Evolutionary conservation across 495 filamentous ascomycete species (phyloP), one percentile per base, ranked within the genome.

Genomic region (Viridothelium virens): DNA sequence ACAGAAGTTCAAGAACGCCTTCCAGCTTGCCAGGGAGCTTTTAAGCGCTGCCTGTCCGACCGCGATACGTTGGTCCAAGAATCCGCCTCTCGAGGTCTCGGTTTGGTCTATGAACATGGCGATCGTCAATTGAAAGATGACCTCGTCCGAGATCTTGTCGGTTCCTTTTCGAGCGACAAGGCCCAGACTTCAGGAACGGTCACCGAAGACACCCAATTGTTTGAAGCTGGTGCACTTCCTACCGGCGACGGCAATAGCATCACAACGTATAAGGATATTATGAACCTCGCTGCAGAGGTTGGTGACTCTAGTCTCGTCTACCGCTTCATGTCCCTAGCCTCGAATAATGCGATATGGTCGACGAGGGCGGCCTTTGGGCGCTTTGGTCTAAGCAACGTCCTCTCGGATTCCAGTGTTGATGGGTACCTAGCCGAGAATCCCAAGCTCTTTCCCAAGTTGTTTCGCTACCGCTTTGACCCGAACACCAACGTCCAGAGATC

Each of bases 301-400:
- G 94, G 94, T 31, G 92, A 97, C 73, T 90, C 91, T 37, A 94
- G 90, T 66, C 81, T 98, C 2, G 91, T 97, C 7, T 98, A 98
- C 76, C 88, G 91, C 65, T 96, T 97, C 75, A 98, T 98, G 94
- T 91, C 91, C 0, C 78, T 98, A 66, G 94, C 94, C 2, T 88
- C 91, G 1, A 94, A 96, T 69, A 95, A 96, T 65, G 91, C 92
- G 0, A 90, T 96, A 39, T 98, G 94, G 94, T 91, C 91, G 2
- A 95, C 90, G 31, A 86, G 94, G 33, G 93, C 94, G 2, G 92
- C 94, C 1, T 96, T 98, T 76, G 93, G 94, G 16, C 85, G 92
- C 16, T 96, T 97, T 69, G 94, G 94, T 1, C 83, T 98, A 65
- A 93, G 90, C 72, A 92, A 83, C 65, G 92, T 98, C 61, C 83